Base-by-base conservation (phyloP, 192 early-diverging fungal species). In the Coemansia sp. region DNA sequence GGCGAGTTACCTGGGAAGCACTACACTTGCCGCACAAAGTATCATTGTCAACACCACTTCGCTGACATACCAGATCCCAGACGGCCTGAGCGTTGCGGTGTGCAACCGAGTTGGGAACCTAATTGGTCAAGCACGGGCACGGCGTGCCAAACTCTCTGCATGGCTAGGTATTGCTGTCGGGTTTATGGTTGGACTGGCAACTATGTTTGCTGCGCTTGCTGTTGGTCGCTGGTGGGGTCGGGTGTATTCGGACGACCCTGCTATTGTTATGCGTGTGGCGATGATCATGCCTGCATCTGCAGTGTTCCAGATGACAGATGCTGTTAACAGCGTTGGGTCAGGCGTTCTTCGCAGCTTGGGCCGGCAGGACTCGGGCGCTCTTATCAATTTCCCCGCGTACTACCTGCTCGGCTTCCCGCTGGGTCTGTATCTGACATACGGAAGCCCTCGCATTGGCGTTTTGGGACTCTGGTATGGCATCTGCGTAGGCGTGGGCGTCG, bases 201-300 rank as follows among this genome's bases (percentile, higher is more conserved):
- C 66, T 17, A 59, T 76, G 13, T 15, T 55, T 17, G 50, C 59
- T 9, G 68, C 55, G 15, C 59, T 77, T 21, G 30, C 47, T 3
- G 62, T 72, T 22, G 62, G 67, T 30, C 37, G 57, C 45, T 68
- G 68, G 80, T 81, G 80, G 80, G 80, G 81, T 7, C 58, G 40
- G 18, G 39, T 89, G 27, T 90, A 89, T 62, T 88, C 87, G 18
- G 62, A 82, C 38, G 89, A 95, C 62, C 56, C 62, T 0, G 81
- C 81, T 0, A 88, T 98, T 13, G 74, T 91, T 48, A 64, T 53
- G 9, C 66, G 89, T 7, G 90, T 94, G 2, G 86, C 90, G 1
- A 61, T 53, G 44, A 80, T 94, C 11, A 72, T 96, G 69, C 94
- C 94, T 0, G 62, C 92, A n/a, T 87, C 81, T 22, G 92, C 91